Conservation (phyloP, 1,284 basidiomycete species). For the Leccinum fallax region DNA sequence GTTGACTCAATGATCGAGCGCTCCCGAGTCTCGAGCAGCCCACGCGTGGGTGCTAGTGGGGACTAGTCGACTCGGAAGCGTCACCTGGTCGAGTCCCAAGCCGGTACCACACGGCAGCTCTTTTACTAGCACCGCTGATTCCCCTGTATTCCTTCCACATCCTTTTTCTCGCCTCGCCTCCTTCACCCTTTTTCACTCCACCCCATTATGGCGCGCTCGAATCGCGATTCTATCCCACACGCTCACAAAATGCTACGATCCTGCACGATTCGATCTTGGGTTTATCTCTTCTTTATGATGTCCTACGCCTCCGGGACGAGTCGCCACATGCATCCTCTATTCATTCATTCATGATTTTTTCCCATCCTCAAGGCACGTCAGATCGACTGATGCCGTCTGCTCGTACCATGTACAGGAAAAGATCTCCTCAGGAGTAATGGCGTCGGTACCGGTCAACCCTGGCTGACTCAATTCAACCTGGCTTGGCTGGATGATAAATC, state of each 20-base stretch:
- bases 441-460: background rate
- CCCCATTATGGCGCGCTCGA: background rate
- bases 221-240: background rate
- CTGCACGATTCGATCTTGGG: background rate
- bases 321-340: background rate
- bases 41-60: background rate
- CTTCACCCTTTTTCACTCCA: background rate
- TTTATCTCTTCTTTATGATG: background rate
- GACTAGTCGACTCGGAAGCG: background rate
- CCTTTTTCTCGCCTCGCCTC: background rate
- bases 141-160: background rate
- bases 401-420: background rate
- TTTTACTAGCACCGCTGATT: no score
- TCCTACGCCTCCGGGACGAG: background rate
- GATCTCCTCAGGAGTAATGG: background rate
- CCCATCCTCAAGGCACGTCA: no score
- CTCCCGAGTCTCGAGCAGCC: background rate
- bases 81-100: background rate
- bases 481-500: background rate
- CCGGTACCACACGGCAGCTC: background rate
- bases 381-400: background rate
- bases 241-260: background rate
- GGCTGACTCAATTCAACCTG: background rate
- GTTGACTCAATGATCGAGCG: background rate
- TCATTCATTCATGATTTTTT: background rate